These are phyloP conservation scores for Austroboletus rostrupii DNA, from an alignment of 1,284 basidiomycete species.

Conservation along the genomic window DNA sequence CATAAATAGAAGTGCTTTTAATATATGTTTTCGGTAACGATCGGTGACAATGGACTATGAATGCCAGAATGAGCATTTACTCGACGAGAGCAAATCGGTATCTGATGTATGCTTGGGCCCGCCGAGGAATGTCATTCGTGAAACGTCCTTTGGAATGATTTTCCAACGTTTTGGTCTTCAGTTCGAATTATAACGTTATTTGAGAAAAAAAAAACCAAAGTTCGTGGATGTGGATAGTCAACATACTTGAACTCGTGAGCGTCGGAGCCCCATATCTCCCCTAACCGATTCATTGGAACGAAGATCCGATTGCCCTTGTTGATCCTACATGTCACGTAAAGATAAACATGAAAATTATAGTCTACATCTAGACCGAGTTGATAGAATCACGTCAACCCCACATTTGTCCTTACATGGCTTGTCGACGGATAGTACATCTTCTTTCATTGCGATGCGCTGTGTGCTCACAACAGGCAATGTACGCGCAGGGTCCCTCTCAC, in stretches of 20 bases:
- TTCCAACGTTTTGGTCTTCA: conserved; percentile 57
- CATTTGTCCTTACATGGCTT: conserved; percentile 41
- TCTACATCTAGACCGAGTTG: conserved; percentile 7
- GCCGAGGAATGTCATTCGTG: conserved; percentile 52
- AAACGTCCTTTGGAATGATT: conserved; percentile 40
- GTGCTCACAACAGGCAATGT: conserved; percentile 58
- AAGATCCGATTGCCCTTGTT: conserved; percentile 35
- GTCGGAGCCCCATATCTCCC: conserved; percentile 45
- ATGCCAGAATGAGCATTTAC: conserved; percentile 30
- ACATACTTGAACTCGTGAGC: conserved; percentile 31
- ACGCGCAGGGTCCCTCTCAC: conserved; percentile 69
- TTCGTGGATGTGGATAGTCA: no score
- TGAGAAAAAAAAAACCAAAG: neutral
- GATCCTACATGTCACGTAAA: conserved; percentile 26
- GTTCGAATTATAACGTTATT: no score
- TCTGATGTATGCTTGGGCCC: conserved; percentile 62
- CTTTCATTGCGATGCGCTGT: conserved; percentile 46
- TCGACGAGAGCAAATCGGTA: conserved; percentile 70
- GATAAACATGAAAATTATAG: neutral
- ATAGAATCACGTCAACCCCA: conserved; percentile 33
- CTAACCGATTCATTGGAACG: conserved; percentile 41
- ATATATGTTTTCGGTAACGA: no score
- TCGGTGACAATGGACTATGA: no score
- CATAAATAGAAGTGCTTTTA: conserved; percentile 46
- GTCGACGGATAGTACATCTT: conserved; percentile 59